Conservation (phyloP, 2,329 filamentous ascomycete species). For the Cercospora sp. region DNA sequence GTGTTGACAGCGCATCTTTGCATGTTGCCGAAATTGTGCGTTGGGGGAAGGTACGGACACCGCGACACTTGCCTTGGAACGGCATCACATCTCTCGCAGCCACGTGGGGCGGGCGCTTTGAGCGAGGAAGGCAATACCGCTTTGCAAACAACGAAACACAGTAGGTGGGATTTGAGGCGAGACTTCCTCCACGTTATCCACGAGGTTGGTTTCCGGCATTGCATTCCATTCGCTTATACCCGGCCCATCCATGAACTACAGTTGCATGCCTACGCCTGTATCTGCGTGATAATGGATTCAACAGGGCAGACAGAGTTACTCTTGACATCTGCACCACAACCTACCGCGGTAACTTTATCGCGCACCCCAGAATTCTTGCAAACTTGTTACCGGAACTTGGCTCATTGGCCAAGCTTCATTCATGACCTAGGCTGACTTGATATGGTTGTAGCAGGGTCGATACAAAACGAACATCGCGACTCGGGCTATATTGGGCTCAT, state of each 20-base stretch:
- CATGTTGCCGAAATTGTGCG: background rate
- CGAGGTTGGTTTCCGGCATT: background rate
- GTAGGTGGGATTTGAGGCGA: background rate
- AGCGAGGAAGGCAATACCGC: background rate
- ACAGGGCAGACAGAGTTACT: constrained; percentile 12
- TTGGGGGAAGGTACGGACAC: background rate
- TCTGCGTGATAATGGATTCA: constrained; percentile 9
- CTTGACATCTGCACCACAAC: constrained; percentile 8
- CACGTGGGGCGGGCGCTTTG: background rate
- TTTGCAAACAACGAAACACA: background rate
- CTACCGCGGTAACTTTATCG: constrained; percentile 11
- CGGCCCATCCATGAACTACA: constrained; percentile 1
- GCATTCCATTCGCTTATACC: background rate
- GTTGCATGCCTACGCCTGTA: constrained; percentile 15
- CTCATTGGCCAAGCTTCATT: background rate
- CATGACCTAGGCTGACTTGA: background rate
- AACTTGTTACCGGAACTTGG: background rate
- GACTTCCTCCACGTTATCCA: background rate
- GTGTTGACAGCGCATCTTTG: background rate
- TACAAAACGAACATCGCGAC: background rate
- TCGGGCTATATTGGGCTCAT: constrained; percentile 18
- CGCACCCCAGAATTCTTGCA: background rate
- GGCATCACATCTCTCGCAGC: background rate
- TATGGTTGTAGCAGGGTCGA: background rate
- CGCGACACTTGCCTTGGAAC: background rate